A percentile compares a stretch with the other conserved stretches of the same genome.
Conservation (phyloP, 2,329 filamentous ascomycete genomes). For the Alternaria infectoria region DNA sequence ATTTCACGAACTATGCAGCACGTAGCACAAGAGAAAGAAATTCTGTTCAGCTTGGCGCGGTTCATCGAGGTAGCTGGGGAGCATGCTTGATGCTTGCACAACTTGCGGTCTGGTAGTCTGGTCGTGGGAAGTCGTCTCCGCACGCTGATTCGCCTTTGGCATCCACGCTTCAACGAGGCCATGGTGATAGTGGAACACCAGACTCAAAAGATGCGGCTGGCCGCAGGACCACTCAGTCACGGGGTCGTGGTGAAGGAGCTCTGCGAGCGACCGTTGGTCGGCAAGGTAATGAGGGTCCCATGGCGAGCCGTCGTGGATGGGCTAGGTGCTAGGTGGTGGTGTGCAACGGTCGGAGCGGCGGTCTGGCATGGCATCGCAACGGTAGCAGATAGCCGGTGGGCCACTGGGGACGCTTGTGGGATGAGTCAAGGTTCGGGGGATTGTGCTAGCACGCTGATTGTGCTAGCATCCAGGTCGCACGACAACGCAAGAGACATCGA, state of each 20-base stretch:
- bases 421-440: constrained; percentile 22
- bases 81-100: constrained; percentile 40
- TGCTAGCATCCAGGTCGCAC: constrained; percentile 7
- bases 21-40: constrained; percentile 8
- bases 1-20: constrained; percentile 10
- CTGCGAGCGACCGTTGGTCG: constrained; percentile 37
- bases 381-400: constrained; percentile 1
- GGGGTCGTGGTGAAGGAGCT: constrained; percentile 38
- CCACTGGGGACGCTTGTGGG: constrained; percentile 17
- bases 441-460: neutral
- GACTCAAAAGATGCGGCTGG: constrained; percentile 24
- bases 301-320: constrained; percentile 19
- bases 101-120: constrained; percentile 31
- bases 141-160: constrained; percentile 39
- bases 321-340: constrained; percentile 16
- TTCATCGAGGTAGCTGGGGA: constrained; percentile 20
- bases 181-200: constrained; percentile 33
- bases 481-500: constrained; percentile 12
- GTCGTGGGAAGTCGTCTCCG: constrained; percentile 27
- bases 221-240: constrained; percentile 44
- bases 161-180: constrained; percentile 26
- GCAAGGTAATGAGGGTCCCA: constrained; percentile 31
- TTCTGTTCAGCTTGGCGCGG: constrained; percentile 26
- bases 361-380: constrained; percentile 24
- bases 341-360: constrained; percentile 32